phyloP scores from a whole-genome alignment of 768 basidiomycete genomes.

The Pleurotus eryngii region DNA sequence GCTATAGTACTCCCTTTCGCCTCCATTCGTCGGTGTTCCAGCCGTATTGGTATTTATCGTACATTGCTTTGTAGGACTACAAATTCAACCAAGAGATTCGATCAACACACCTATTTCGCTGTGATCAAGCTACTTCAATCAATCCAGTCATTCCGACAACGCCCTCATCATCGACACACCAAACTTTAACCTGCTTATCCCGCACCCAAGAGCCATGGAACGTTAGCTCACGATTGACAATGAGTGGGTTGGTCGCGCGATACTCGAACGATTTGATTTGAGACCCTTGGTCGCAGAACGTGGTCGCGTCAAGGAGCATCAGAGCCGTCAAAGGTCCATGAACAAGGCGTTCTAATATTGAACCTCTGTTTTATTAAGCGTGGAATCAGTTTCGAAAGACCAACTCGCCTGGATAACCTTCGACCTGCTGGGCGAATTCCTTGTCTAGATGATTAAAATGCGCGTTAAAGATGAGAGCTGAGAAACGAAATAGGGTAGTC shows the following conservation, averaged over 20 bases:
- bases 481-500: constrained; percentile 82
- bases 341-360: constrained; percentile 64
- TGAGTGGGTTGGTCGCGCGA: constrained; percentile 61
- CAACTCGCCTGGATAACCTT: constrained; percentile 67
- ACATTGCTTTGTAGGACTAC: background rate
- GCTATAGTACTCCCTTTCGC: constrained; percentile 11
- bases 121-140: constrained; percentile 23
- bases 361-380: background rate
- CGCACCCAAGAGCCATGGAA: constrained; percentile 45
- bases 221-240: constrained; percentile 47
- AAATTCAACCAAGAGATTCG: no score
- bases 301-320: constrained; percentile 65
- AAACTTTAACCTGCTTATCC: constrained; percentile 40
- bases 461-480: constrained; percentile 82
- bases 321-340: constrained; percentile 81
- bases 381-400: no score
- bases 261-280: constrained; percentile 59
- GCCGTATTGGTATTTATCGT: background rate
- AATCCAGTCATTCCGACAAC: constrained; percentile 68
- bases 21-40: background rate
- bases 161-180: constrained; percentile 57
- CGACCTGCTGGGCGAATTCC: constrained; percentile 60
- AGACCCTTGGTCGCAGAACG: constrained; percentile 42
- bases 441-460: constrained; percentile 83
- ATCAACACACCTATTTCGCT: background rate